Conservation (phyloP, 116 monocot genomes). For the Phalaenopsis hybrid region DNA sequence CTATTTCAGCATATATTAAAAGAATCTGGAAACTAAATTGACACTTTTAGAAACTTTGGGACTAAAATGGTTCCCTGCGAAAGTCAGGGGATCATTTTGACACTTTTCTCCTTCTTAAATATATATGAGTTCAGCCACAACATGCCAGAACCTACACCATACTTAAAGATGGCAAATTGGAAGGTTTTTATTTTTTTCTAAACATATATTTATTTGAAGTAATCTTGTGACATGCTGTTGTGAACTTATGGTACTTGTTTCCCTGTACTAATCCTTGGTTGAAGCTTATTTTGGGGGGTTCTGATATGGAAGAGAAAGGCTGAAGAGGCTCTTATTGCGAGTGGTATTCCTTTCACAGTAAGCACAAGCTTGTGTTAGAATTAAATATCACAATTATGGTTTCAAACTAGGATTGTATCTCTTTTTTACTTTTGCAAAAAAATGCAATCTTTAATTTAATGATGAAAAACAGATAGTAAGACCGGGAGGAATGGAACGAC, state of each 20-base stretch:
- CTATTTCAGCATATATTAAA: too few relatives aligned
- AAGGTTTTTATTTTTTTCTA: too few relatives aligned
- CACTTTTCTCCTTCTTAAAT: not conserved
- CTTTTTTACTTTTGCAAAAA: not conserved
- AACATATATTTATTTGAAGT: not conserved
- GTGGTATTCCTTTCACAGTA: constrained; percentile 89
- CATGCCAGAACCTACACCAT: not conserved
- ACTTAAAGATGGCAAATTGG: not conserved
- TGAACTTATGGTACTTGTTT: not conserved
- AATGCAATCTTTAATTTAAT: not conserved
- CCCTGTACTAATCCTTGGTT: constrained; percentile 4
- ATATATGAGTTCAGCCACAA: not conserved
- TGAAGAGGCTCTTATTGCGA: constrained; percentile 76
- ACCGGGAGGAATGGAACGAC: constrained; percentile 98
- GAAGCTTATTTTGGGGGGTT: constrained; percentile 96
- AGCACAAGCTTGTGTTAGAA: constrained; percentile 13
- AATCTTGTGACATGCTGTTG: not conserved
- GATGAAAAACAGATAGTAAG: constrained; percentile 63
- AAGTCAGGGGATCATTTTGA: too few relatives aligned
- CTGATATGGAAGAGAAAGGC: constrained; percentile 86
- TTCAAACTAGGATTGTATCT: not conserved
- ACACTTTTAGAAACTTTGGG: too few relatives aligned
- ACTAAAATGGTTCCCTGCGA: too few relatives aligned
- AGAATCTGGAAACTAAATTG: too few relatives aligned
- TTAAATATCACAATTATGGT: not conserved